These are phyloP conservation scores for Scheffersomyces coipomensis DNA, from an alignment of 805 yeast species.

Conservation along the genomic window DNA sequence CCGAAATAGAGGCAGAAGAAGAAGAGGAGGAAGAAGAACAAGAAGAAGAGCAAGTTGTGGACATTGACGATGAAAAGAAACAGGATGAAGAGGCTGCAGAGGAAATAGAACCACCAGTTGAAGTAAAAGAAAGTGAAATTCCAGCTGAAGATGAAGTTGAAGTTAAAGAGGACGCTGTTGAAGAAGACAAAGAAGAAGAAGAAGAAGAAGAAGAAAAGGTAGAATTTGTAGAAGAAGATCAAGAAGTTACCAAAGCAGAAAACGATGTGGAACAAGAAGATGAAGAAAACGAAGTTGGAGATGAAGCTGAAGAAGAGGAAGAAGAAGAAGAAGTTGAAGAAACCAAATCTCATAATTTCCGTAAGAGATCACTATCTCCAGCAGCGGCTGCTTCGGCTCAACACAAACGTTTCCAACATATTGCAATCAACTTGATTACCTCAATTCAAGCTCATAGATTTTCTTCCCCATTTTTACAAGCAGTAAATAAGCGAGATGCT, in stretches of 20 bases:
- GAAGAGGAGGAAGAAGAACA: conserved; percentile 5
- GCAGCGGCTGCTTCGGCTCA: conserved; percentile 14
- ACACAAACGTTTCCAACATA: conserved; percentile 57
- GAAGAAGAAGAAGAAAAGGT: neutral
- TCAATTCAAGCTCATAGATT: conserved; percentile 69
- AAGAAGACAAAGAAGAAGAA: conserved; percentile 1
- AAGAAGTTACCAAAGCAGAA: conserved; percentile 3
- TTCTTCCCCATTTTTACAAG: conserved; percentile 70
- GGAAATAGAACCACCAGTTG: conserved; percentile 1
- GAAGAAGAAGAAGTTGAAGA: conserved; percentile 7
- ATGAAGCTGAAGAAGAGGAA: conserved; percentile 1
- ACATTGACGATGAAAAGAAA: conserved; percentile 4
- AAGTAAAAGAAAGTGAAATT: neutral
- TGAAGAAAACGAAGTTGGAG: conserved; percentile 1
- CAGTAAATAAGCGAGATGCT: conserved; percentile 67
- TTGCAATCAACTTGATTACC: conserved; percentile 60
- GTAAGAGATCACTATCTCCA: conserved; percentile 17
- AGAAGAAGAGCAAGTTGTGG: conserved; percentile 7
- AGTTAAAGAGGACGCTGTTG: neutral
- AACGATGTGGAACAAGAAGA: conserved; percentile 2
- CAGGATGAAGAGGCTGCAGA: conserved; percentile 2
- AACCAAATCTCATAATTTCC: conserved; percentile 1
- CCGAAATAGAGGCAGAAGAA: neutral
- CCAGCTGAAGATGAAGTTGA: neutral
- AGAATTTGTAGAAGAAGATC: conserved; percentile 5